Percentiles rank a stretch among this genome's conserved stretches.
These are phyloP conservation scores for Apiospora pterosperma DNA, from an alignment of 2,329 filamentous ascomycete genomes.

Conservation along the genomic window DNA sequence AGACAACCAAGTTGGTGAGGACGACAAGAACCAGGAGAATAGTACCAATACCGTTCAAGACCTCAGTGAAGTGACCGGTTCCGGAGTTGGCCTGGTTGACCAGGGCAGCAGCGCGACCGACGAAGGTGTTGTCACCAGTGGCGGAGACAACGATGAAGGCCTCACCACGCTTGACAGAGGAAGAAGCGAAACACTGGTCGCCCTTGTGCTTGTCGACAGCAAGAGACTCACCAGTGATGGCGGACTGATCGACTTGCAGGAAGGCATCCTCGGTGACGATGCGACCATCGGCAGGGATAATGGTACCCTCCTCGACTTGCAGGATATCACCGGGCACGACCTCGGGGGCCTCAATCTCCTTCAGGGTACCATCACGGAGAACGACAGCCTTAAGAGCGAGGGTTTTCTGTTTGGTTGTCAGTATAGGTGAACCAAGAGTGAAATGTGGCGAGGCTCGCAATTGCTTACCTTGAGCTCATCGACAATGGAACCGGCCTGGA, in stretches of 20 bases:
- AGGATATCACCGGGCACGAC: conserved; percentile 89
- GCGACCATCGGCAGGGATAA: conserved; percentile 84
- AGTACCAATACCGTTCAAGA: conserved; percentile 82
- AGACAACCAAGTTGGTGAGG: conserved; percentile 76
- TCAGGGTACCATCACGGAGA: conserved; percentile 73
- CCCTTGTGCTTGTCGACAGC: conserved; percentile 84
- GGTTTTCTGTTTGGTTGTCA: too few species aligned
- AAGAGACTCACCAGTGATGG: conserved; percentile 88
- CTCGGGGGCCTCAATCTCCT: conserved; percentile 77
- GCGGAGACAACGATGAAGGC: conserved; percentile 78
- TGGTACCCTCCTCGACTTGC: conserved; percentile 87
- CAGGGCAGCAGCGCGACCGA: conserved; percentile 82
- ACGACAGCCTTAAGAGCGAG: conserved; percentile 85
- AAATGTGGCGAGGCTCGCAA: too few species aligned
- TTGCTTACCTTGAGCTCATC: conserved; percentile 89
- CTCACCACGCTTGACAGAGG: conserved; percentile 86
- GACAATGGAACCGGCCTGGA: conserved; percentile 84
- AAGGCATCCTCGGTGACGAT: conserved; percentile 81
- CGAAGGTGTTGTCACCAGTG: conserved; percentile 87
- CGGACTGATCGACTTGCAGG: conserved; percentile 87
- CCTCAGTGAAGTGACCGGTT: conserved; percentile 85
- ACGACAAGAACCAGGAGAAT: conserved; percentile 78
- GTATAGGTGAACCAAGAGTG: too few species aligned
- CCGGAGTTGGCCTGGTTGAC: conserved; percentile 73
- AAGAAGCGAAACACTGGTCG: conserved; percentile 81